Evolutionary conservation across 345 rosid genomes (phyloP).

Genomic region (Excoecaria agallocha): DNA sequence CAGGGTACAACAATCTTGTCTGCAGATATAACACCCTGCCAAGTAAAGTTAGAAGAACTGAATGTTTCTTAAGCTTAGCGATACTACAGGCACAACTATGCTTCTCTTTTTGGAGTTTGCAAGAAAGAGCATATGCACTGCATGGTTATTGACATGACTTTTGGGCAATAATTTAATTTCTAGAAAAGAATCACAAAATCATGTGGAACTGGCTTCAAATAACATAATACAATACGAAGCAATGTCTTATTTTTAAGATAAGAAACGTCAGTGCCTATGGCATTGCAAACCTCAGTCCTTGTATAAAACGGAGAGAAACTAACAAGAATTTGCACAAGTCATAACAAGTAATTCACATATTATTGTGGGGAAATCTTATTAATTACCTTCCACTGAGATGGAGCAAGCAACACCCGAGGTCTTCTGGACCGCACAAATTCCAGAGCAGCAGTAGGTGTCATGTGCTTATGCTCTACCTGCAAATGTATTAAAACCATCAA

Average conservation of each 20-base stretch:
- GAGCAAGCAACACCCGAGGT: constrained; percentile 62
- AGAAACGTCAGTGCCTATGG: background rate
- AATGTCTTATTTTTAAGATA: background rate
- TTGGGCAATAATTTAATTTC: background rate
- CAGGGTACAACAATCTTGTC: background rate
- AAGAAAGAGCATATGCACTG: background rate
- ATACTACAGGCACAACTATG: background rate
- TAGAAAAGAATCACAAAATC: background rate
- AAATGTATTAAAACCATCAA: background rate
- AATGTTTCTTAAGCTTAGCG: background rate
- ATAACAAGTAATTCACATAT: background rate
- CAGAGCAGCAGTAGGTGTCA: constrained; percentile 54
- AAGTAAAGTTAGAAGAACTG: background rate
- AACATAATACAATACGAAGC: background rate
- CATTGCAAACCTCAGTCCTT: background rate
- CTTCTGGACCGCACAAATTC: constrained; percentile 60
- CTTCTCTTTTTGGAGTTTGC: too few species aligned
- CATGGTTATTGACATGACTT: background rate
- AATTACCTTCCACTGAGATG: constrained; percentile 62
- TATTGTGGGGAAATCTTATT: background rate
- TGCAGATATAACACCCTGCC: background rate
- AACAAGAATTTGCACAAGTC: background rate
- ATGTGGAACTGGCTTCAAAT: background rate
- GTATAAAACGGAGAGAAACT: background rate
- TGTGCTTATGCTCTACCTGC: constrained; percentile 39